phyloP scores from a whole-genome alignment of 148 eudicot species.

The Persicaria tinctoria region DNA sequence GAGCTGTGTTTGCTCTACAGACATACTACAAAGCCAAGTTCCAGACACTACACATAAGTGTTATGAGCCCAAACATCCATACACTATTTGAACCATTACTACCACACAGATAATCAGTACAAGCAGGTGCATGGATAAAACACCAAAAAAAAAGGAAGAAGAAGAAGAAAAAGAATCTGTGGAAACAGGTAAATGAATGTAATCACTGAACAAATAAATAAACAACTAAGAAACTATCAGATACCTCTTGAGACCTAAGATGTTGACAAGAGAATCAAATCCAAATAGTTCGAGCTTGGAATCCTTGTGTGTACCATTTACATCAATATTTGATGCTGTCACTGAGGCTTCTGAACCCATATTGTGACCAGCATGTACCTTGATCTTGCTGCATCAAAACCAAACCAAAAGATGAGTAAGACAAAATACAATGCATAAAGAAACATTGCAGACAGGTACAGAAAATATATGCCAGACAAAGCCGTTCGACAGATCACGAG shows the following conservation, averaged over 20 bases:
- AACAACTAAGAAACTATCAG: background rate
- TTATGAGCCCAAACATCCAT: background rate
- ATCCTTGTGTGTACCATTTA: constrained; percentile 59
- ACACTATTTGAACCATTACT: background rate
- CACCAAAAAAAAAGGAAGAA: background rate
- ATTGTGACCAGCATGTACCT: background rate
- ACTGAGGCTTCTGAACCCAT: constrained; percentile 26
- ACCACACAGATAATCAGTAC: background rate
- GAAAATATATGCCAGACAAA: background rate
- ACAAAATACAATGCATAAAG: background rate
- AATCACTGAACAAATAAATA: background rate
- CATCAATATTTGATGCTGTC: constrained; percentile 33
- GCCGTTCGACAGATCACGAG: background rate
- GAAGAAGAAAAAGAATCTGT: background rate
- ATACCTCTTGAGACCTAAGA: constrained; percentile 92
- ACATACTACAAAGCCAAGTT: constrained; percentile 58
- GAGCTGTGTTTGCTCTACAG: constrained; percentile 74
- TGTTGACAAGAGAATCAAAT: constrained; percentile 96
- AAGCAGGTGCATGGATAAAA: background rate
- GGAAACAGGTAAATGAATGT: background rate
- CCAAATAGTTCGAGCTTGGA: constrained; percentile 96
- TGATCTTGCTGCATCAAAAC: constrained; percentile 1
- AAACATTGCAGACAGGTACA: background rate
- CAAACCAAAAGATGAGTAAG: background rate
- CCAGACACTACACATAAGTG: constrained; percentile 10